Evolutionary conservation across 768 basidiomycete species (phyloP).

Genomic region (Ephemerocybe angulata): DNA sequence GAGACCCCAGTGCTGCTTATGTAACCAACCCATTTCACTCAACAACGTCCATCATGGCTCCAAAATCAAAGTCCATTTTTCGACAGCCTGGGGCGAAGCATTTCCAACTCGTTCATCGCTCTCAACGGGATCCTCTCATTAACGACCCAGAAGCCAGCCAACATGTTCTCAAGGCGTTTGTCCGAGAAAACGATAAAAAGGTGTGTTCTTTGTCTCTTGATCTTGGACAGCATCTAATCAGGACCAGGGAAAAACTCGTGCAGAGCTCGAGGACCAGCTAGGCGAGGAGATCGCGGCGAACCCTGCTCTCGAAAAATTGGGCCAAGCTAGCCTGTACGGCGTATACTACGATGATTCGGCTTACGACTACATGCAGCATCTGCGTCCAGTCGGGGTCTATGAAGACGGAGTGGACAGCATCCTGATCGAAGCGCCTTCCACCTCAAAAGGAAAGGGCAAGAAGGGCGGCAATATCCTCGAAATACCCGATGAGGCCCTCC

Average conservation of each 20-base stretch:
- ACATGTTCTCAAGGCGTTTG: conserved; percentile 85
- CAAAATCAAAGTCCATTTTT: conserved; percentile 71
- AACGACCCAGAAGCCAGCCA: conserved; percentile 87
- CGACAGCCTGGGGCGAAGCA: conserved; percentile 86
- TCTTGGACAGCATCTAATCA: conserved; percentile 11
- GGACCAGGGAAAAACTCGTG: conserved; percentile 72
- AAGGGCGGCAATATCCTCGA: conserved; percentile 45
- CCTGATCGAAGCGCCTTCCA: conserved; percentile 69
- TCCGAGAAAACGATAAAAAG: conserved; percentile 69
- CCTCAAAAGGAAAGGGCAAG: conserved; percentile 31
- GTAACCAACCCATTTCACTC: conserved; percentile 27
- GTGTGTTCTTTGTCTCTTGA: conserved; percentile 26
- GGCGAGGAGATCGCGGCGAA: conserved; percentile 14
- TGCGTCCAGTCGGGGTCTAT: conserved; percentile 70
- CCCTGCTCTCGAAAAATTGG: conserved; percentile 48
- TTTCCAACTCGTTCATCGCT: conserved; percentile 96
- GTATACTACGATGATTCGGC: conserved; percentile 93
- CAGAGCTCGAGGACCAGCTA: conserved; percentile 67
- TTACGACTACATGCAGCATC: conserved; percentile 98
- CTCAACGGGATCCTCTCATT: conserved; percentile 91
- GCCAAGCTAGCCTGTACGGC: conserved; percentile 87
- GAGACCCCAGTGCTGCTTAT: conserved; percentile 31
- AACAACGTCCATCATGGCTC: conserved; percentile 50
- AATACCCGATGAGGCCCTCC: conserved; percentile 66
- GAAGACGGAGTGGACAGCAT: conserved; percentile 81